These are phyloP conservation scores for Mangifera indica DNA, from an alignment of 345 rosid genomes.

Conservation along the genomic window DNA sequence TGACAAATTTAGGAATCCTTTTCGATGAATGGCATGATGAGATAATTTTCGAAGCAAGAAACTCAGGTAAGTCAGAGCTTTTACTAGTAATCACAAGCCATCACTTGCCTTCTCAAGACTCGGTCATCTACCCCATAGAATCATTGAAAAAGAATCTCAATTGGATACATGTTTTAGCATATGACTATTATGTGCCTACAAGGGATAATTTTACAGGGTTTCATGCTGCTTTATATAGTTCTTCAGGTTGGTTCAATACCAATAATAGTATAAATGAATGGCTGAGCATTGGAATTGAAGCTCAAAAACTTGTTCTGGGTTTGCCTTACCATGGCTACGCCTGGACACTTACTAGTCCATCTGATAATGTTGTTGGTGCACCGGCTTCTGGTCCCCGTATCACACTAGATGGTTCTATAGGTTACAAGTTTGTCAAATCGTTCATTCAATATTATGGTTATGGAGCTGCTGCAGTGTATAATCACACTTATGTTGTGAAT, in stretches of 20 bases:
- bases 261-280: conserved; percentile 22
- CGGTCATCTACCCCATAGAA: conserved; percentile 22
- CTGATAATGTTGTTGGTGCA: conserved; percentile 14
- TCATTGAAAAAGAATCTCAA: conserved; percentile 23
- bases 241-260: conserved; percentile 4
- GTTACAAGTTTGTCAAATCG: conserved; percentile 23
- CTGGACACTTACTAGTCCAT: conserved; percentile 24
- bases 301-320: conserved; percentile 21
- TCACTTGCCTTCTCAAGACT: conserved; percentile 1
- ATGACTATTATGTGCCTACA: conserved; percentile 31
- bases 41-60: conserved; percentile 18
- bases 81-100: conserved; percentile 17
- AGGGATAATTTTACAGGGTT: conserved; percentile 19
- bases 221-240: conserved; percentile 31
- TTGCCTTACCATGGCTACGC: conserved; percentile 37
- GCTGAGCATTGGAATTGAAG: conserved; percentile 23
- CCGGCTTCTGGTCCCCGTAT: conserved; percentile 20
- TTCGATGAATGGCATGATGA: conserved; percentile 36
- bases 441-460: conserved; percentile 18
- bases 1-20: conserved; percentile 25
- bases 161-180: conserved; percentile 20
- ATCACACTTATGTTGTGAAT: conserved; percentile 30
- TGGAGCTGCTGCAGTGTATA: conserved; percentile 26
- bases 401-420: conserved; percentile 14
- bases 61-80: conserved; percentile 21